phyloP scores from a whole-genome alignment of 2,329 filamentous ascomycete species.

The Ophiosphaerella korrae region DNA sequence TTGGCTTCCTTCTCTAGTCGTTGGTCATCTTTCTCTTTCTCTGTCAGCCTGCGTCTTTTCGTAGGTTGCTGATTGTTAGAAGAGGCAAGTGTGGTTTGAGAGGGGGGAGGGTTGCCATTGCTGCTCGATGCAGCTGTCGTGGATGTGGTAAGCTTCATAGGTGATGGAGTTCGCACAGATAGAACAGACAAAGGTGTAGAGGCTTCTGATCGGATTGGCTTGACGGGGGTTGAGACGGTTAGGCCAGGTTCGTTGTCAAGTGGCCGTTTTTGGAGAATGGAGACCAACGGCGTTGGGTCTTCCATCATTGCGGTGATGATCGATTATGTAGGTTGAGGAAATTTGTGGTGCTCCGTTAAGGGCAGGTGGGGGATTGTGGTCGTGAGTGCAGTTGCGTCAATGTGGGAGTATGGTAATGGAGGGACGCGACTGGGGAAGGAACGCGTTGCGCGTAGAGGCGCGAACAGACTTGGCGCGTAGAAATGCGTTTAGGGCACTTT shows the following conservation, averaged over 20 bases:
- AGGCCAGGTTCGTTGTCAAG: slow-evolving; percentile 35
- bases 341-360: slow-evolving; percentile 1
- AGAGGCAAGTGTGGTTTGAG: slow-evolving; percentile 13
- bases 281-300: slow-evolving; percentile 23
- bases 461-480: slow-evolving; percentile 22
- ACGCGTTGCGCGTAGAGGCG: slow-evolving; percentile 33
- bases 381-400: slow-evolving; percentile 9
- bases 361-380: not conserved
- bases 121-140: slow-evolving; percentile 19
- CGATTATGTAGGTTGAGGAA: slow-evolving; percentile 6
- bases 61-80: slow-evolving; percentile 35
- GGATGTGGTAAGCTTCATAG: slow-evolving; percentile 18
- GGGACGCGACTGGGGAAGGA: slow-evolving; percentile 31
- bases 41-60: slow-evolving; percentile 52
- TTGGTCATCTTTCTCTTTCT: slow-evolving; percentile 50
- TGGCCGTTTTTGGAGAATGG: slow-evolving; percentile 39
- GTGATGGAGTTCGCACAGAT: slow-evolving; percentile 41
- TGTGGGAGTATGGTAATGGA: slow-evolving; percentile 5
- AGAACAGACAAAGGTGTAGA: slow-evolving; percentile 40
- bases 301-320: slow-evolving; percentile 29
- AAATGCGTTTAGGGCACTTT: slow-evolving; percentile 14
- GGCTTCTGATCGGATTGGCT: slow-evolving; percentile 29
- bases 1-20: slow-evolving; percentile 47
- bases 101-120: slow-evolving; percentile 14
- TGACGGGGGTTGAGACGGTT: slow-evolving; percentile 35